These are phyloP conservation scores for Fusarium chaquense DNA, from an alignment of 2,329 filamentous ascomycete genomes.

Conservation along the genomic window DNA sequence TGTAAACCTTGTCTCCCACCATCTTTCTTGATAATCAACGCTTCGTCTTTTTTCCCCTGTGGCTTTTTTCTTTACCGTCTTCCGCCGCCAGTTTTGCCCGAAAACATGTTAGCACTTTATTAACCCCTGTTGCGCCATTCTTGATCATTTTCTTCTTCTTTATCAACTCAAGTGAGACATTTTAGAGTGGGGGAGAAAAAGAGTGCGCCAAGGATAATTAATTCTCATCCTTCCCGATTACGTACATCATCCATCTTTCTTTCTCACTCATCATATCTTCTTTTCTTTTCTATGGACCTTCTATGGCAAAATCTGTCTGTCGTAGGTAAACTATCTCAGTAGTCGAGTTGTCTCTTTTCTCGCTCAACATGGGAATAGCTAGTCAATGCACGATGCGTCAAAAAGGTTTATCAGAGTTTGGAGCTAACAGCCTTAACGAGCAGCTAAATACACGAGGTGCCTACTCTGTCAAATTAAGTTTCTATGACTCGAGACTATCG, in stretches of 20 bases:
- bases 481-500: not conserved
- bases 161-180: slow-evolving; percentile 1
- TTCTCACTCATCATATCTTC: not conserved
- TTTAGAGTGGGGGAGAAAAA: not conserved
- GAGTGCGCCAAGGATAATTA: not conserved
- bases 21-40: slow-evolving; percentile 4
- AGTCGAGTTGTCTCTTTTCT: slow-evolving; percentile 42
- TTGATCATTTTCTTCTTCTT: not conserved
- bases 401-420: slow-evolving; percentile 15
- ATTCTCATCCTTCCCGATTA: not conserved
- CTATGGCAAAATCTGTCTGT: not conserved
- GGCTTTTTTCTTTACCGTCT: not conserved
- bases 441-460: not conserved
- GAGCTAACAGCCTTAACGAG: slow-evolving; percentile 16
- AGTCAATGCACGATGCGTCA: not conserved
- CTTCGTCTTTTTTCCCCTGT: slow-evolving; percentile 9
- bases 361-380: not conserved
- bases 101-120: slow-evolving; percentile 5
- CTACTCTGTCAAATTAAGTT: not conserved
- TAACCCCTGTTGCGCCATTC: not conserved
- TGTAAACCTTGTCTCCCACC: slow-evolving; percentile 32
- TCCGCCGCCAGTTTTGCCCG: slow-evolving; percentile 4
- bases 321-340: no score
- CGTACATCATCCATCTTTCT: not conserved
- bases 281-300: not conserved